Conservation (phyloP, 2,329 filamentous ascomycete genomes). For the Colletotrichum chrysophilum region DNA sequence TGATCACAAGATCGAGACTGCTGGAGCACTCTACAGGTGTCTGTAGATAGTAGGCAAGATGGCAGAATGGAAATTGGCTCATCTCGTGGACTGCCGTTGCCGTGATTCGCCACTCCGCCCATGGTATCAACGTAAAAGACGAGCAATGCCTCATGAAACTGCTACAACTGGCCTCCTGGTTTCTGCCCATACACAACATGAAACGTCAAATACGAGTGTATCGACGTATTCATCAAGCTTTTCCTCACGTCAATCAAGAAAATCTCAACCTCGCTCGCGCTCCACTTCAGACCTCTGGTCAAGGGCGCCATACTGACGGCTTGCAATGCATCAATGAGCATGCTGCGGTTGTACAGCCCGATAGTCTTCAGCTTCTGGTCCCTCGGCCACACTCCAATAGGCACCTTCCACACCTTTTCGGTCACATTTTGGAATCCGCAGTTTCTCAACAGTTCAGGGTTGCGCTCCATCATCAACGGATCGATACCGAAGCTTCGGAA, state of each 20-base stretch:
- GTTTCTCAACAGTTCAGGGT: conserved; percentile 51
- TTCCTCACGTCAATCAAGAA: conserved; percentile 53
- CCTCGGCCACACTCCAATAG: conserved; percentile 24
- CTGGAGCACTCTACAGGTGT: no score
- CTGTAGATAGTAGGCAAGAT: no score
- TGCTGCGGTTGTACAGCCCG: conserved; percentile 26
- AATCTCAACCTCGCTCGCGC: conserved; percentile 39
- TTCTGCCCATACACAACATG: conserved; percentile 57
- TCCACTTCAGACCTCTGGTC: conserved; percentile 44
- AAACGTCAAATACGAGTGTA: conserved; percentile 55
- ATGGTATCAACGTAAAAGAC: no score
- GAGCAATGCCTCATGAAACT: no score
- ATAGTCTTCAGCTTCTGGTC: conserved; percentile 22
- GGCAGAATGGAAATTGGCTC: no score
- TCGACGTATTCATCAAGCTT: conserved; percentile 47
- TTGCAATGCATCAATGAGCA: conserved; percentile 11
- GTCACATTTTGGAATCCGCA: conserved; percentile 26
- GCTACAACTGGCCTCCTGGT: conserved; percentile 28
- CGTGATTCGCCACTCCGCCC: no score
- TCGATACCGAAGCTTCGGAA: conserved; percentile 50
- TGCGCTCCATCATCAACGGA: conserved; percentile 55
- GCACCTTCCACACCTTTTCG: conserved; percentile 25
- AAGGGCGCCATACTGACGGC: conserved; percentile 40
- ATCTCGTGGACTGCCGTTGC: no score
- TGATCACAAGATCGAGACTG: no score